These are phyloP conservation scores for Elsinoe australis DNA, from an alignment of 2,329 filamentous ascomycete species.

Conservation along the genomic window DNA sequence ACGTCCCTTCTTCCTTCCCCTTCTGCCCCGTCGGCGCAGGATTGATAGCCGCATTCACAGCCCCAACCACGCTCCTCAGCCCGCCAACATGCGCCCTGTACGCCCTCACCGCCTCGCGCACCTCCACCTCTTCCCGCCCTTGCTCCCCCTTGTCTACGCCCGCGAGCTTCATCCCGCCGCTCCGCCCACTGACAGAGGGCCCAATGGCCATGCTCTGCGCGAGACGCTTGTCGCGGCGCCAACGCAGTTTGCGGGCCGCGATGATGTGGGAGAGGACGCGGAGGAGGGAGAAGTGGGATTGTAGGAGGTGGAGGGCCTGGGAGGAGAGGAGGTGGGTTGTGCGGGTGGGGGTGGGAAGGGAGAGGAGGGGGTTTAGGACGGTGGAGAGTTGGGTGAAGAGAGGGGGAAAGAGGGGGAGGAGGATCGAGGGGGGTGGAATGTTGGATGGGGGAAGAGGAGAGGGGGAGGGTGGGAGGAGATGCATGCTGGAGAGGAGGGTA, in stretches of 20 bases:
- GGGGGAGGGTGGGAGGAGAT: constrained; percentile 18
- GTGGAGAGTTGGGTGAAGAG: constrained; percentile 60
- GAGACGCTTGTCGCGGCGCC: constrained; percentile 81
- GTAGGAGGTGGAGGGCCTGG: constrained; percentile 55
- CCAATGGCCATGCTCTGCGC: constrained; percentile 83
- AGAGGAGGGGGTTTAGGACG: constrained; percentile 57
- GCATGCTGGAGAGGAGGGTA: constrained; percentile 7
- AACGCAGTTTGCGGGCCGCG: constrained; percentile 74
- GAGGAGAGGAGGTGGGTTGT: constrained; percentile 55
- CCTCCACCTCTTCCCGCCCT: constrained; percentile 78
- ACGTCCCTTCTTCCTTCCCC: constrained; percentile 45
- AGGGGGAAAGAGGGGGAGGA: constrained; percentile 68
- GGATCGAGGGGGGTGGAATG: constrained; percentile 76
- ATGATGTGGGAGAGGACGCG: constrained; percentile 71
- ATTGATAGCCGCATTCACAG: constrained; percentile 34
- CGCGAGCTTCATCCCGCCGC: constrained; percentile 81
- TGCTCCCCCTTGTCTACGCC: constrained; percentile 76
- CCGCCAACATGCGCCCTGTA: constrained; percentile 72
- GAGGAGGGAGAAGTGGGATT: constrained; percentile 55
- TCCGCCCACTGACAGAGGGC: constrained; percentile 60
- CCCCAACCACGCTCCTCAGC: constrained; percentile 63
- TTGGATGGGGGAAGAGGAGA: constrained; percentile 62
- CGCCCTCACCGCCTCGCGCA: constrained; percentile 62
- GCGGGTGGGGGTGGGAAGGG: constrained; percentile 43
- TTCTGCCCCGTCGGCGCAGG: constrained; percentile 20